A percentile compares a stretch with the other conserved stretches of the same genome.
phyloP scores from a whole-genome alignment of 2,329 filamentous ascomycete genomes.

The Ophiognomonia clavigignenti-juglandacearum region DNA sequence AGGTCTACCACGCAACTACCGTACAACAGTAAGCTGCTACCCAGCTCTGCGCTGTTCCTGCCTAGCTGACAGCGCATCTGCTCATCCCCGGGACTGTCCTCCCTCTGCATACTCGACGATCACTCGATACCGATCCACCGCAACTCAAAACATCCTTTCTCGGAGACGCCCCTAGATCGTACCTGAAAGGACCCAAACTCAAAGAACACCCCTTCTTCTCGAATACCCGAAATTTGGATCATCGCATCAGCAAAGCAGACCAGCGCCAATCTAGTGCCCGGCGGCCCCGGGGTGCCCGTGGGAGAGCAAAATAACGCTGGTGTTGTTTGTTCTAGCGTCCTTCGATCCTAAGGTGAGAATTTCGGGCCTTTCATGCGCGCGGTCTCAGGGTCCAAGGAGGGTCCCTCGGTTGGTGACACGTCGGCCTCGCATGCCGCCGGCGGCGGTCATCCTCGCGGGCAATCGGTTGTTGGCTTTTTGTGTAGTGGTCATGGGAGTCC shows the following conservation, averaged over 20 bases:
- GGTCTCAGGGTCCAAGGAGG: neutral
- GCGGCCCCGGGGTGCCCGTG: too few species aligned
- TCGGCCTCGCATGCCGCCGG: neutral
- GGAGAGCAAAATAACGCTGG: too few species aligned
- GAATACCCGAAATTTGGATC: neutral
- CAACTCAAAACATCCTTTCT: neutral
- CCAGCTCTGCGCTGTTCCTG: too few species aligned
- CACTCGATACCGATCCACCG: too few species aligned
- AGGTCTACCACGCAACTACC: too few species aligned
- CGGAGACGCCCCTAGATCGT: neutral
- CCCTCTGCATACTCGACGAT: too few species aligned
- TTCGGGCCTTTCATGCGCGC: too few species aligned
- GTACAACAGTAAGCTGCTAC: too few species aligned
- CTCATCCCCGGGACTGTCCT: too few species aligned
- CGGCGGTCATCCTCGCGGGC: neutral
- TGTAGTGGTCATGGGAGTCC: too few species aligned
- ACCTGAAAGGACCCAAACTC: neutral
- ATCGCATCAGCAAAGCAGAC: neutral
- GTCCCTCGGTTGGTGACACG: neutral
- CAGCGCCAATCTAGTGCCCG: neutral
- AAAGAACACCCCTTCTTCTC: neutral
- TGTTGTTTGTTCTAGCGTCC: neutral
- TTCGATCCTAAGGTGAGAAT: neutral
- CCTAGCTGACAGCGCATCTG: too few species aligned
- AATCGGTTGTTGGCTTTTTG: too few species aligned